Evolutionary conservation across 2,329 filamentous ascomycete species (phyloP), one percentile per base, ranked within the genome.

Genomic region (Trichoderma afroharzianum): DNA sequence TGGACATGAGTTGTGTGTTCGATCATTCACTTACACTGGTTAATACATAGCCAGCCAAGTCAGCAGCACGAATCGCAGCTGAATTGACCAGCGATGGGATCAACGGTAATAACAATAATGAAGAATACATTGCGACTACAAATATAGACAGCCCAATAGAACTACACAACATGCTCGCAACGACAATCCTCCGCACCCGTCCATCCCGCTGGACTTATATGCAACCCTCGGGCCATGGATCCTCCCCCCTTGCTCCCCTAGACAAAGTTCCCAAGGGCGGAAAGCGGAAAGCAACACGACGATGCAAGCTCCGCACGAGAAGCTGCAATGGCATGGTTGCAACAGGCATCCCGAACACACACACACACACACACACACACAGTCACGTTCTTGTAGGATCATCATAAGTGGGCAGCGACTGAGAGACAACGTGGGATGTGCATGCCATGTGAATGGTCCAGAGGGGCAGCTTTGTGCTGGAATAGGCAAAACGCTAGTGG

Each of bases 11-110:
- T 5, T 6, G n/a, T 3, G n/a, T 14, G 3, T 2, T 68, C 24
- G 4, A 28, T 2, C 12, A 18, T 24, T 55, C 33, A 77, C 79
- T 76, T 75, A 81, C 80, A 75, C 78, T 75, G 24, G 81, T 82
- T 36, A 80, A 74, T 4, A 80, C 82, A 76, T 81, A 82, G 58
- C 72, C 73, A 28, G 80, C 74, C 32, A 81, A 71, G 64, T 81
- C 79, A 33, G 58, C 58, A 1, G 61, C 53, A 53, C 50, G 50
- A 58, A 68, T 55, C 4, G 66, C 36, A 28, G 66, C 66, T 14
- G 55, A 68, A 55, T 18, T 28, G 14, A 50, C 63, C 11, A 63
- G n/a, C 28, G 64, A 18, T 18, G 47, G 36, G 15, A 66, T 28
- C 26, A 71, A 68, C 1, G 71, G 55, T 2, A 71, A 53, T 21